Base-by-base conservation (phyloP, 371 early-diverging fungal species). In the Mortierella sp. region DNA sequence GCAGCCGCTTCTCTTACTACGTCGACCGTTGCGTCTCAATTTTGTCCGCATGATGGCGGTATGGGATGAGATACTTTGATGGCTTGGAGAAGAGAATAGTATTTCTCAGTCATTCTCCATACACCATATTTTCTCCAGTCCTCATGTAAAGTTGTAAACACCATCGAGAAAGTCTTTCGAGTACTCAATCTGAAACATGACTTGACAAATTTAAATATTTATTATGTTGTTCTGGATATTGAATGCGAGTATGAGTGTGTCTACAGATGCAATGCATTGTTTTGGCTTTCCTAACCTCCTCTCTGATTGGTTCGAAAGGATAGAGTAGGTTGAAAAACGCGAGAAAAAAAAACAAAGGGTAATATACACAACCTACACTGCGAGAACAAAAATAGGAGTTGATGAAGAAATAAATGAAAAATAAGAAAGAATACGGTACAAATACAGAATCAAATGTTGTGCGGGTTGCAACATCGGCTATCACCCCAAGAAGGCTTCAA, bases 401-500 rank as follows among this genome's bases (percentile, higher is more conserved):
- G 28, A 28, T 2, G 28, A 28, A 21, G 16, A 50, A 50, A 50
- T 6, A 5, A 21, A 50, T 13, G n/a, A 50, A 21, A 50, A 0
- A 50, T 6, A 50, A 50, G 16, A 50, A 50, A n/a, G 57, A 69
- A 36, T 58, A 66, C 64, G 65, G 65, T 71, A 72, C 33, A 72
- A 77, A 77, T 77, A 72, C 77, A 77, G 69, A 67, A 57, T 69
- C 70, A 75, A 69, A 75, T 69, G 75, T 70, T 76, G 70, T 65
- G 70, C 75, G 65, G 75, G 74, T 63, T 63, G 43, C 59, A 66
- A 76, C 76, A 76, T 76, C 65, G 76, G 53, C 36, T 55, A 64
- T 58, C 58, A 58, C 76, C 76, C 76, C 70, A 65, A 52, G 65
- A 66, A 63, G 76, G 66, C 69, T 76, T 76, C 76, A 69, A 77